Base-by-base conservation (phyloP, 768 basidiomycete species). In the Chiua virens region DNA sequence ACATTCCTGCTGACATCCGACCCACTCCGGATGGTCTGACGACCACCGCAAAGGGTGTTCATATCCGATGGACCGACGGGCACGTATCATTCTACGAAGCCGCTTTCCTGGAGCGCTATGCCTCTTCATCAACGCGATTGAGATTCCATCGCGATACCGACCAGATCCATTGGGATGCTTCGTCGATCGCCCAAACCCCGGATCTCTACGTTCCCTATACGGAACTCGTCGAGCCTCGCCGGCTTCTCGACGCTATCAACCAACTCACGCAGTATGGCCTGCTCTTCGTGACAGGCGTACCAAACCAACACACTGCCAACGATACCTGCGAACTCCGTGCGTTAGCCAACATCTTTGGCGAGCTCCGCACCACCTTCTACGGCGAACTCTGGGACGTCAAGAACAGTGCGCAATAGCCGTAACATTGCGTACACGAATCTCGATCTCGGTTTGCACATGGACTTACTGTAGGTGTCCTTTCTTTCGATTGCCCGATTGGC, bases 361-460 rank as follows among this genome's bases (percentile, higher is more conserved):
- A 90, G 56, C 75, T 98, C 23, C 75, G 92, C 23, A 73, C 79
- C 40, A 98, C 94, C 9, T 95, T 98, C 67, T 99, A 99, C 58
- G 96, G 96, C 0, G 74, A 78, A 40, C 64, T 87, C 2, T 98
- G 93, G 92, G 83, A 97, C 66, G 95, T 98, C 23, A 81, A 83
- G 71, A 90, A 85, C 53, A n/a, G 60, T 84, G 36, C 72, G 68
- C 37, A 76, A 90, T 49, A 89, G 89, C 61, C 80, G 76, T 57
- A 99, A 99, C 67, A 92, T 99, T 49, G 96, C 96, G 4, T 98
- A 97, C 66, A 99, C 96, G 13, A 85, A 93, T 66, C 76, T 97
- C 22, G 79, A 90, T 58, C 76, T 99, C 9, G 95, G 87, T 0
- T 65, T 95, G 20, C 95, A 98, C 62, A 91, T 92, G 88, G 96